phyloP scores from a whole-genome alignment of 169 alveolate species.

The Sarcocystis neurona region DNA sequence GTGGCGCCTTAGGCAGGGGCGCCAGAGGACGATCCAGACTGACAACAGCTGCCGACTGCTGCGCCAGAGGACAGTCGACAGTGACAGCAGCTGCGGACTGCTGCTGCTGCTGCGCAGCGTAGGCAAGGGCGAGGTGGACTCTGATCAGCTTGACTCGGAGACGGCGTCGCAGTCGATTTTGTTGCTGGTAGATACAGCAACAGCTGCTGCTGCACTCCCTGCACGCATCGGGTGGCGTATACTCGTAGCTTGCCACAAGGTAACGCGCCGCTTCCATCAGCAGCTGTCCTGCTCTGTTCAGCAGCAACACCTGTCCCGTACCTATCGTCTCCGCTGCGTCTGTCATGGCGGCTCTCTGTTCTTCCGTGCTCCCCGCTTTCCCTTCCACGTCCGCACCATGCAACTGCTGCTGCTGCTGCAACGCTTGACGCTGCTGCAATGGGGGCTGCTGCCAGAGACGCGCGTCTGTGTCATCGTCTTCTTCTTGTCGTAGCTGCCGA shows the following conservation, averaged over 20 bases:
- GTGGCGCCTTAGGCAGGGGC: no score
- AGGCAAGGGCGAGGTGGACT: constrained; percentile 43
- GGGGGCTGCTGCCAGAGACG: no score
- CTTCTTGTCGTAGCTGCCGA: no score
- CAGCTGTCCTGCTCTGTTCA: constrained; percentile 47
- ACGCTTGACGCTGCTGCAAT: no score
- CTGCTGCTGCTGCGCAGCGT: neutral
- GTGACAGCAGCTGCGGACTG: no score
- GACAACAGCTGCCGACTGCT: no score
- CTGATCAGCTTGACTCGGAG: constrained; percentile 51
- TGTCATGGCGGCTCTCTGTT: no score
- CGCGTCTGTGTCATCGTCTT: no score
- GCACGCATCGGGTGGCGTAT: neutral
- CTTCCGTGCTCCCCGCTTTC: no score
- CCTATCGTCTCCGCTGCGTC: constrained; percentile 20
- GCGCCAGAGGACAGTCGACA: no score
- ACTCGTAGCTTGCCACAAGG: constrained; percentile 33
- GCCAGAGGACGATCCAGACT: no score
- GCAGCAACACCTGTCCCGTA: constrained; percentile 21
- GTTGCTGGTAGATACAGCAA: constrained; percentile 28
- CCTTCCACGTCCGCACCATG: no score
- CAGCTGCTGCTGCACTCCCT: constrained; percentile 34
- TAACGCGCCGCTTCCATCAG: constrained; percentile 54
- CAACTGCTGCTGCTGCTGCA: constrained; percentile 39
- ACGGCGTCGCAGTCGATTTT: constrained; percentile 50